A percentile compares a stretch with the other conserved stretches of the same genome.
Conservation (phyloP, 331 rosid species). For the Rosa hybrid region DNA sequence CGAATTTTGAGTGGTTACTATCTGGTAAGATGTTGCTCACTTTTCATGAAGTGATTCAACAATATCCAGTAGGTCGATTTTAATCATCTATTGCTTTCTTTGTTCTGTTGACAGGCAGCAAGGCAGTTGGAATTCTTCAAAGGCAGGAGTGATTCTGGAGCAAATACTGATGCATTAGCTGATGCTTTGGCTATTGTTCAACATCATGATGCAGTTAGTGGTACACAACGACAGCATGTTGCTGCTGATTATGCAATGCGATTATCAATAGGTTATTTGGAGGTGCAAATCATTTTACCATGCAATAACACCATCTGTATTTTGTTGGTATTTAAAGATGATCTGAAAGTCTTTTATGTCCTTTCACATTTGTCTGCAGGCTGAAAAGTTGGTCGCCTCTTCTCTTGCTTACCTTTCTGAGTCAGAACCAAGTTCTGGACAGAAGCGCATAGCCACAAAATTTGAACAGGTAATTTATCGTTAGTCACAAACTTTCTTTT, state of each 20-base stretch:
- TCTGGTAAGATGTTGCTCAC: slow-evolving; percentile 29
- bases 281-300: slow-evolving; percentile 31
- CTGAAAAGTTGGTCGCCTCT: slow-evolving; percentile 44
- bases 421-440: slow-evolving; percentile 27
- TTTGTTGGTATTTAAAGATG: not conserved
- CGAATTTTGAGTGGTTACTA: slow-evolving; percentile 45
- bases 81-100: not conserved
- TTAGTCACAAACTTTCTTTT: not conserved
- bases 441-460: slow-evolving; percentile 15
- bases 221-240: slow-evolving; percentile 48
- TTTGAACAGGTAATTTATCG: slow-evolving; percentile 41
- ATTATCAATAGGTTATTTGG: slow-evolving; percentile 38
- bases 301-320: not conserved
- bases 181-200: slow-evolving; percentile 52
- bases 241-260: slow-evolving; percentile 49
- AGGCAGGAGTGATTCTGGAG: slow-evolving; percentile 40
- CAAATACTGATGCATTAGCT: slow-evolving; percentile 34
- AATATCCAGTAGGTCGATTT: not conserved
- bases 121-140: slow-evolving; percentile 45
- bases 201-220: slow-evolving; percentile 55
- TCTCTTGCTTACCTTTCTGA: slow-evolving; percentile 38
- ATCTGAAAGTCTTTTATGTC: not conserved
- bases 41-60: not conserved
- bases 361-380: slow-evolving; percentile 34
- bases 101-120: slow-evolving; percentile 33